phyloP scores from a whole-genome alignment of 805 yeast genomes.

The Debaryomyces tyrocola region DNA sequence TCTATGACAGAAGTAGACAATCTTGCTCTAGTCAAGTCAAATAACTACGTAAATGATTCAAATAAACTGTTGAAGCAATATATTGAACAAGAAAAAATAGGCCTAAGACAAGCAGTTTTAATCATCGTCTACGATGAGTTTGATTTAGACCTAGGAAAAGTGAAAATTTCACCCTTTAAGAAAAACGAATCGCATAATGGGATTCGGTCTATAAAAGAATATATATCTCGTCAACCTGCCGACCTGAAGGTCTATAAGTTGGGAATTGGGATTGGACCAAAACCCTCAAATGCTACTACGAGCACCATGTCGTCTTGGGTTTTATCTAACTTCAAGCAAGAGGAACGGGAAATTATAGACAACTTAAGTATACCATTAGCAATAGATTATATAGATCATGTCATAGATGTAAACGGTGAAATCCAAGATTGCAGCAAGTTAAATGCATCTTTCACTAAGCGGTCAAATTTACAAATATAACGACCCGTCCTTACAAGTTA shows the following conservation, averaged over 20 bases:
- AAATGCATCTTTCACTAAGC: slow-evolving; percentile 12
- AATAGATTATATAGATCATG: slow-evolving; percentile 11
- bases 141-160: slow-evolving; percentile 31
- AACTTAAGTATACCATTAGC: slow-evolving; percentile 5
- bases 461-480: neutral
- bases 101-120: slow-evolving; percentile 11
- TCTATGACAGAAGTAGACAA: slow-evolving; percentile 23
- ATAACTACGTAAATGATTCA: slow-evolving; percentile 42
- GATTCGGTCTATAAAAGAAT: slow-evolving; percentile 23
- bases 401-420: slow-evolving; percentile 14
- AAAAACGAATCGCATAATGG: slow-evolving; percentile 44
- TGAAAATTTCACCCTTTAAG: slow-evolving; percentile 28
- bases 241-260: slow-evolving; percentile 24
- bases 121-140: slow-evolving; percentile 40
- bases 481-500: neutral
- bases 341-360: slow-evolving; percentile 21
- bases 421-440: slow-evolving; percentile 18
- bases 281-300: slow-evolving; percentile 33
- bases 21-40: slow-evolving; percentile 34
- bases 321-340: slow-evolving; percentile 28
- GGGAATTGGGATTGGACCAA: slow-evolving; percentile 45
- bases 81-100: slow-evolving; percentile 16
- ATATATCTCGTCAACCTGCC: neutral
- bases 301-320: slow-evolving; percentile 43
- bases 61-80: slow-evolving; percentile 27